Evolutionary conservation across 345 rosid genomes (phyloP).

Genomic region (Gossypium sturtianum): DNA sequence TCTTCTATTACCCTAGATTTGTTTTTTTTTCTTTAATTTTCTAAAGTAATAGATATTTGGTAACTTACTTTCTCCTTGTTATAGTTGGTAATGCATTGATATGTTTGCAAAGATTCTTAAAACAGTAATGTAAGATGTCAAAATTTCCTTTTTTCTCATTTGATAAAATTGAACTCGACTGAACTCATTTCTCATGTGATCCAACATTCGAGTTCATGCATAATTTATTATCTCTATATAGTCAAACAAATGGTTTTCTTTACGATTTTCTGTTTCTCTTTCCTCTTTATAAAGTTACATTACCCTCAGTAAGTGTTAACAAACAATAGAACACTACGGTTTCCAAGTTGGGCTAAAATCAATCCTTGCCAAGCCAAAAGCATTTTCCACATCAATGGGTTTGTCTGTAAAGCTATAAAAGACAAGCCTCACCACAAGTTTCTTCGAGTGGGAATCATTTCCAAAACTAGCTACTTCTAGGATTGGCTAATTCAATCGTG

Average conservation of each 20-base stretch:
- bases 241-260: slow-evolving; percentile 7
- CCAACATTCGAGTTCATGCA: slow-evolving; percentile 12
- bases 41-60: too few species aligned
- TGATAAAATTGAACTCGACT: slow-evolving; percentile 17
- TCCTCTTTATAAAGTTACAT: background rate
- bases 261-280: background rate
- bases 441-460: background rate
- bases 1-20: too few species aligned
- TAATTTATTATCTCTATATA: background rate
- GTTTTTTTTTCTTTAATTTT: too few species aligned
- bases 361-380: slow-evolving; percentile 12
- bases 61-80: slow-evolving; percentile 34
- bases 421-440: slow-evolving; percentile 6
- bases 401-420: slow-evolving; percentile 8
- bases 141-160: slow-evolving; percentile 18
- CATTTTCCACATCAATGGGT: background rate
- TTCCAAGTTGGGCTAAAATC: background rate
- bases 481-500: slow-evolving; percentile 17
- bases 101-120: slow-evolving; percentile 26
- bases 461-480: slow-evolving; percentile 10
- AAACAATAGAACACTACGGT: background rate
- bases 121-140: too few species aligned
- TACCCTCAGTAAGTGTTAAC: background rate
- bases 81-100: slow-evolving; percentile 22
- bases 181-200: slow-evolving; percentile 20